A percentile compares a stretch with the other conserved stretches of the same genome.
These are phyloP conservation scores for Colletotrichum australisinense DNA, from an alignment of 2,329 filamentous ascomycete genomes.

Conservation along the genomic window DNA sequence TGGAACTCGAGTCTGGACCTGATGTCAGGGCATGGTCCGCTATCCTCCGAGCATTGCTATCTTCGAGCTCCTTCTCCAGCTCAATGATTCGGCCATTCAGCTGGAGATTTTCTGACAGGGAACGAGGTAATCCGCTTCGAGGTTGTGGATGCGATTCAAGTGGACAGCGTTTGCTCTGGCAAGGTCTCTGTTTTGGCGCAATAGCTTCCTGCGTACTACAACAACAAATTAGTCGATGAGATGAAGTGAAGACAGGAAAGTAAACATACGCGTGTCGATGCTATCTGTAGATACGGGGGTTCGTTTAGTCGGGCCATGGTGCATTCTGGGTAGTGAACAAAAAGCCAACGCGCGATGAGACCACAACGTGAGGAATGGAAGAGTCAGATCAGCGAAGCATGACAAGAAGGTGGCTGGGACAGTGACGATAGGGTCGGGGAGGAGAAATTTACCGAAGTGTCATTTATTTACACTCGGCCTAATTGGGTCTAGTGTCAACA, in stretches of 20 bases:
- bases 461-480: constrained; percentile 37
- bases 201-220: constrained; percentile 80
- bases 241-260: neutral
- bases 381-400: constrained; percentile 23
- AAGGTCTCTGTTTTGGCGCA: constrained; percentile 87
- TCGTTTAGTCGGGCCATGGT: constrained; percentile 87
- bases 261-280: constrained; percentile 75
- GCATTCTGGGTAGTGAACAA: constrained; percentile 45
- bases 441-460: constrained; percentile 35
- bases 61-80: constrained; percentile 74
- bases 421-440: constrained; percentile 28
- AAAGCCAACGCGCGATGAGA: constrained; percentile 9
- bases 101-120: constrained; percentile 83
- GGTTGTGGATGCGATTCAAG: constrained; percentile 78
- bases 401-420: constrained; percentile 33
- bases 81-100: constrained; percentile 77
- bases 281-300: constrained; percentile 74
- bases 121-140: constrained; percentile 80
- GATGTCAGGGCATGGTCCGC: constrained; percentile 76
- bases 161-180: constrained; percentile 83
- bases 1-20: constrained; percentile 79
- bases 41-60: constrained; percentile 68
- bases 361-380: constrained; percentile 24
- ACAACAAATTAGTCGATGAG: constrained; percentile 37
- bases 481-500: constrained; percentile 32